These are phyloP conservation scores for Dichotomopilus funicola DNA, from an alignment of 2,329 filamentous ascomycete genomes.

Conservation along the genomic window DNA sequence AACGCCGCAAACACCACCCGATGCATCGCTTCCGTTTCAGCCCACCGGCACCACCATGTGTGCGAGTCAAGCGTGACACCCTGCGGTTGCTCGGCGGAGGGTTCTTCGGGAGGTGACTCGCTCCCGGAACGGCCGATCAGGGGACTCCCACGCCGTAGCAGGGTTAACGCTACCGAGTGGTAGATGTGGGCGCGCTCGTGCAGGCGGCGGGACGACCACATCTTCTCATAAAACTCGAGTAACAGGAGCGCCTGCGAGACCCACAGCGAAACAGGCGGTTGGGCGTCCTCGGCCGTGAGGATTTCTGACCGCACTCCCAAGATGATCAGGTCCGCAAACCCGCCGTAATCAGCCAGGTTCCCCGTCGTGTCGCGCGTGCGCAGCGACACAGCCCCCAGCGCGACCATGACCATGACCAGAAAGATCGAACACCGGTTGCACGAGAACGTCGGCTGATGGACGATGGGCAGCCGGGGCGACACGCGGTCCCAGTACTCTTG, in stretches of 20 bases:
- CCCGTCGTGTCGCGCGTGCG: constrained; percentile 56
- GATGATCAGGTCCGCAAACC: constrained; percentile 55
- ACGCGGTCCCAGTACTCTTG: constrained; percentile 85
- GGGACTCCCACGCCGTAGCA: constrained; percentile 80
- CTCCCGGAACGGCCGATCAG: constrained; percentile 72
- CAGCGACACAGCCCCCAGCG: constrained; percentile 74
- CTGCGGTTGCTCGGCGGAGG: constrained; percentile 31
- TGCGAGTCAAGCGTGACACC: constrained; percentile 34
- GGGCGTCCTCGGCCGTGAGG: constrained; percentile 72
- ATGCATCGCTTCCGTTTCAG: constrained; percentile 79
- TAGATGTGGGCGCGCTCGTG: constrained; percentile 89
- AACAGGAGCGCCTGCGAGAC: constrained; percentile 79
- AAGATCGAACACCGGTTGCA: constrained; percentile 71
- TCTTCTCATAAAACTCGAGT: constrained; percentile 86
- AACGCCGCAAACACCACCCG: constrained; percentile 85
- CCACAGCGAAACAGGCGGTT: constrained; percentile 79
- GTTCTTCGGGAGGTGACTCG: constrained; percentile 67
- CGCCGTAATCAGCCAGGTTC: constrained; percentile 40
- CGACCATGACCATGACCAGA: constrained; percentile 74
- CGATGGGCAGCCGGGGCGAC: constrained; percentile 77
- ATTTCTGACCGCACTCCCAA: constrained; percentile 74
- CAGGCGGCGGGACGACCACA: constrained; percentile 73
- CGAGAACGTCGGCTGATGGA: constrained; percentile 82
- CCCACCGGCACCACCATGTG: constrained; percentile 78
- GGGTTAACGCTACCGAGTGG: constrained; percentile 74